Evolutionary conservation across 306 rosid species (phyloP).

Genomic region (Cyamopsis tetragonoloba): DNA sequence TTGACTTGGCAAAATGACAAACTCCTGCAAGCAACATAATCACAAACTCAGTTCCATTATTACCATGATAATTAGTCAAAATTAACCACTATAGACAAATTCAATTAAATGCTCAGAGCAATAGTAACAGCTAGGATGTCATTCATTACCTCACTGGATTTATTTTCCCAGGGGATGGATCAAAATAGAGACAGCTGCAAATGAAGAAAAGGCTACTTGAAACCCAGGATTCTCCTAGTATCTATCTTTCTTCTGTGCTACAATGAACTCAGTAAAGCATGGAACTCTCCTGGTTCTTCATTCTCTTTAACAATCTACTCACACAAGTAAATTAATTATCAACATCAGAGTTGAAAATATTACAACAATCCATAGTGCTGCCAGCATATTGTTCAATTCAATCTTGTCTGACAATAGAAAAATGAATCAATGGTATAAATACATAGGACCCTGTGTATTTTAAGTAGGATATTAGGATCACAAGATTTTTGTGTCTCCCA

Average conservation of each 20-base stretch:
- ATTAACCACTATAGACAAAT: background rate
- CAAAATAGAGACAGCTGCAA: conserved; percentile 36
- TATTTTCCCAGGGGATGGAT: conserved; percentile 31
- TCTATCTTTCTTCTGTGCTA: conserved; percentile 33
- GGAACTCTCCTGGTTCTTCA: conserved; percentile 77
- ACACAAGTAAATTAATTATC: conserved; percentile 25
- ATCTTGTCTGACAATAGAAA: background rate
- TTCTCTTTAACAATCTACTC: conserved; percentile 71
- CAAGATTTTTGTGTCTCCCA: too few relatives aligned
- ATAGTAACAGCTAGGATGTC: background rate
- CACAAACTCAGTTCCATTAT: conserved; percentile 3
- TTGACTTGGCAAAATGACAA: conserved; percentile 37
- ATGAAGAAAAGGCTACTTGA: conserved; percentile 27
- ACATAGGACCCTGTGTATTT: too few relatives aligned
- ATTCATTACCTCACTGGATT: conserved; percentile 49
- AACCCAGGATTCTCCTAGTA: conserved; percentile 25
- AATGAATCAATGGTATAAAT: conserved; percentile 2
- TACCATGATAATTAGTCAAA: background rate
- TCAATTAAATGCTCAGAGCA: conserved; percentile 10
- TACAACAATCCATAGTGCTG: conserved; percentile 1
- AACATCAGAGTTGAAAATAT: conserved; percentile 8
- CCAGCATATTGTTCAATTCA: conserved; percentile 15
- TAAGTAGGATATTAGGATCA: too few relatives aligned
- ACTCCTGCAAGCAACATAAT: conserved; percentile 51
- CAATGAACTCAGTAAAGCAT: conserved; percentile 54